These are phyloP conservation scores for Colletotrichum sp. DNA, from an alignment of 2,329 filamentous ascomycete genomes.

Conservation along the genomic window DNA sequence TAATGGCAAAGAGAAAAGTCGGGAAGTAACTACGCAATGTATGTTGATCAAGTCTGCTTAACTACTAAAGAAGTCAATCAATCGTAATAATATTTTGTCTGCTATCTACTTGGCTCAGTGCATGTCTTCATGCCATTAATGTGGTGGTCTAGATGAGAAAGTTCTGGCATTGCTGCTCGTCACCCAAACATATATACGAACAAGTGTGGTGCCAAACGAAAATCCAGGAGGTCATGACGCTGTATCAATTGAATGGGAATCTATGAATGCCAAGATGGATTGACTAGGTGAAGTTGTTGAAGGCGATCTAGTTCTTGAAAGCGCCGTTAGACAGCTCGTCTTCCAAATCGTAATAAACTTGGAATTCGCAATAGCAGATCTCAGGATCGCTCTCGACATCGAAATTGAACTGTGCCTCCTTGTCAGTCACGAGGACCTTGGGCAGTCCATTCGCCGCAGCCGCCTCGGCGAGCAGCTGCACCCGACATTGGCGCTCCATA, in stretches of 20 bases:
- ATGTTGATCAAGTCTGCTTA: background rate
- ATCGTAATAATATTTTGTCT: background rate
- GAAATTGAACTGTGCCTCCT: slow-evolving; percentile 41
- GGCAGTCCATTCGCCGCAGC: slow-evolving; percentile 30
- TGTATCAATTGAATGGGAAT: background rate
- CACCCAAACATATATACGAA: background rate
- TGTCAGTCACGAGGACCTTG: slow-evolving; percentile 43
- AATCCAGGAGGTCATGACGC: background rate
- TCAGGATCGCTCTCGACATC: slow-evolving; percentile 23
- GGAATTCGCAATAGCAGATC: slow-evolving; percentile 23
- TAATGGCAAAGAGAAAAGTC: slow-evolving; percentile 30
- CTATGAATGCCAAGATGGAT: background rate
- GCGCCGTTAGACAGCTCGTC: slow-evolving; percentile 13
- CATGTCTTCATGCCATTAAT: background rate
- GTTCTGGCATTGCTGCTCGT: background rate
- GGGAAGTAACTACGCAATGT: background rate
- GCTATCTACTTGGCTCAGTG: background rate
- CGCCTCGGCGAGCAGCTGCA: slow-evolving; percentile 69
- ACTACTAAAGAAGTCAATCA: background rate
- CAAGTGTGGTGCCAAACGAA: background rate
- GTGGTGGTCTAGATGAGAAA: background rate
- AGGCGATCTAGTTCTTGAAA: slow-evolving; percentile 12
- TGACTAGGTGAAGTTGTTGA: background rate
- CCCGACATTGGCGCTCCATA: slow-evolving; percentile 69
- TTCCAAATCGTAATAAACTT: slow-evolving; percentile 22